Base-by-base conservation (phyloP, 495 filamentous ascomycete genomes). In the Aspergillus bertholletiae region DNA sequence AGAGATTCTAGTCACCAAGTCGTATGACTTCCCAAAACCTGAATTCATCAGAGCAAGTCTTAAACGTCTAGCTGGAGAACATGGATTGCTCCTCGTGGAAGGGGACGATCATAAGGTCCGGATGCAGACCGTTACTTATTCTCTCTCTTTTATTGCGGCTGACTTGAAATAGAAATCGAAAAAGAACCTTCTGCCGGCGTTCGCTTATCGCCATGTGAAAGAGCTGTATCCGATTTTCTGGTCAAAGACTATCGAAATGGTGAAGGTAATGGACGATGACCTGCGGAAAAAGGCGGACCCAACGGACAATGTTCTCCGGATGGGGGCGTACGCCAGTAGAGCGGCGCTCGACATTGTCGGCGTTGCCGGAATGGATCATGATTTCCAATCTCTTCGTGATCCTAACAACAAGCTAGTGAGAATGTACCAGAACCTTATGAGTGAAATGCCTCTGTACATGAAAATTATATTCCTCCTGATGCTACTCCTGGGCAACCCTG, bases 301-400 rank as follows among this genome's bases (percentile, higher is more conserved):
- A 7, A 30, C 54, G 21, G 63, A 73, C 50, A 70, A 73, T 39
- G 57, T 62, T 6, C 54, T 93, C 18, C 83, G 89, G 45, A 78
- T 88, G 0, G 67, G 78, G 46, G 65, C 67, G 26, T 95, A 88
- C 87, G 80, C 79, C 5, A 84, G 77, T 30, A 79, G 91, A 21
- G 84, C 84, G 0, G 91, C 92, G 0, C 81, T 97, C 15, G 93
- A 97, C 56, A 96, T 96, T 58, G 92, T 96, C 60, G 92, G 92
- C 8, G 62, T 88, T 2, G 88, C 92, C 0, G 92, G 93, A 8
- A 82, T 97, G 62, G 90, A 90, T 6, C 80, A 84, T 34, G 90
- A 96, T 56, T 96, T 96, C 61, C 73, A 81, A 13, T 83, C 89
- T 2, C 80, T 96, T 43, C 60, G 77, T 18, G 69, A 90, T 56